Conservation (phyloP, 1,284 basidiomycete species). For the Neonothopanus nambi region DNA sequence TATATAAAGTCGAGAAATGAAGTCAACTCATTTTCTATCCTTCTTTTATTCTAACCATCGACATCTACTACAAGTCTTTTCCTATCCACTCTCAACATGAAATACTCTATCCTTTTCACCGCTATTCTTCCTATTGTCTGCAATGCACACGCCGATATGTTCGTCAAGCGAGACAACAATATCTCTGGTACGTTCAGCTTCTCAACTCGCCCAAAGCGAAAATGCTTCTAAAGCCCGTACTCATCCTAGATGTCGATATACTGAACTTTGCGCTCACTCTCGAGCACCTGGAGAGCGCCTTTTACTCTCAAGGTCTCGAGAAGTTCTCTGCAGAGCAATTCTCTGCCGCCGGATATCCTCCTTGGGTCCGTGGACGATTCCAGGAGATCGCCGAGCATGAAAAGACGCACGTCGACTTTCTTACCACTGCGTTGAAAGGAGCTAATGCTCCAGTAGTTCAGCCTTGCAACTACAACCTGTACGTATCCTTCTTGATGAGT, state of each 20-base stretch:
- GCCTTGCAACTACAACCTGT: constrained; percentile 13
- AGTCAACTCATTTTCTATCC: no score
- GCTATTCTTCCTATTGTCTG: not conserved
- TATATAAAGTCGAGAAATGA: no score
- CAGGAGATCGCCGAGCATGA: constrained; percentile 53
- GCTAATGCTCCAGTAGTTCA: constrained; percentile 16
- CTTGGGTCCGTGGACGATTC: constrained; percentile 44
- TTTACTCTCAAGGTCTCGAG: constrained; percentile 38
- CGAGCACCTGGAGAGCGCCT: constrained; percentile 54
- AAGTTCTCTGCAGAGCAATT: constrained; percentile 44
- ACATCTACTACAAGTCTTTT: no score
- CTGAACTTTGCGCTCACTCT: constrained; percentile 53
- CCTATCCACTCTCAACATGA: not conserved
- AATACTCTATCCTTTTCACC: not conserved
- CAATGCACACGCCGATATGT: not conserved
- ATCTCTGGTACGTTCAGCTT: not conserved
- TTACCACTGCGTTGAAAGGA: constrained; percentile 20
- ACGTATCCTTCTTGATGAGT: not conserved
- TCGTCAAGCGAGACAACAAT: not conserved
- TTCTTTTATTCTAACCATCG: no score
- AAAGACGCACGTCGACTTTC: constrained; percentile 35
- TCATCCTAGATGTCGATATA: constrained; percentile 33
- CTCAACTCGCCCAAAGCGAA: not conserved
- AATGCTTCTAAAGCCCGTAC: not conserved
- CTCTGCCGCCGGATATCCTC: constrained; percentile 39